Conservation (phyloP, 257 asterid genomes). For the Gentiana dahurica region DNA sequence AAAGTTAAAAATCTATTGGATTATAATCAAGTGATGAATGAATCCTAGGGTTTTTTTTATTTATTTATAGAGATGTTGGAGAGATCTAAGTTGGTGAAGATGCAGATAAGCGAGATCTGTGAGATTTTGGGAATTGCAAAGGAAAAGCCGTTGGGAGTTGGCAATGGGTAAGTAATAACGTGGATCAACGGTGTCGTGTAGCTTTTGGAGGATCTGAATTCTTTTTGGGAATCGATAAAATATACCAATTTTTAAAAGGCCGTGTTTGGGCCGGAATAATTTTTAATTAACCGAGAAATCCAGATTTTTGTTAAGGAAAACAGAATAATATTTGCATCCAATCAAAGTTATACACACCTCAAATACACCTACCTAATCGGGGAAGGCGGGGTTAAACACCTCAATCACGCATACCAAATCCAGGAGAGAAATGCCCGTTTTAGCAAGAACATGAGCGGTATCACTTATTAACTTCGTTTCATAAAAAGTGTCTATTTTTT, state of each 20-base stretch:
- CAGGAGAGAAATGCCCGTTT: no score
- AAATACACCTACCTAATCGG: no score
- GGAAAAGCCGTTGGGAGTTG: slow-evolving; percentile 7
- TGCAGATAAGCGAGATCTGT: not conserved
- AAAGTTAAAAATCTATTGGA: not conserved
- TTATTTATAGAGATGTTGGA: not conserved
- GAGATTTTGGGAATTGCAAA: not conserved
- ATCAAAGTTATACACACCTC: not conserved
- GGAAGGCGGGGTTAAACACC: no score
- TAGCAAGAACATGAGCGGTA: no score
- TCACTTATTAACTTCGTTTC: no score
- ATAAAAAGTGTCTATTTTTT: no score
- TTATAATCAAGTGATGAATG: not conserved
- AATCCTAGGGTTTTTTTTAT: slow-evolving; percentile 10
- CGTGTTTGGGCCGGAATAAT: not conserved
- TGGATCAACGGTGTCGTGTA: slow-evolving; percentile 7
- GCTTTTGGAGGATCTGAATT: not conserved
- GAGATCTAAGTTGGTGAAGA: not conserved
- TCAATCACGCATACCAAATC: no score
- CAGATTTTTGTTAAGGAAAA: no score
- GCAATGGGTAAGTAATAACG: not conserved
- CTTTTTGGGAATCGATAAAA: not conserved
- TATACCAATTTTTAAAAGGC: no score
- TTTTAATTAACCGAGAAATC: not conserved
- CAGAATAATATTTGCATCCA: no score